These are phyloP conservation scores for Inonotus obliquus DNA, from an alignment of 1,284 basidiomycete genomes.

Conservation along the genomic window DNA sequence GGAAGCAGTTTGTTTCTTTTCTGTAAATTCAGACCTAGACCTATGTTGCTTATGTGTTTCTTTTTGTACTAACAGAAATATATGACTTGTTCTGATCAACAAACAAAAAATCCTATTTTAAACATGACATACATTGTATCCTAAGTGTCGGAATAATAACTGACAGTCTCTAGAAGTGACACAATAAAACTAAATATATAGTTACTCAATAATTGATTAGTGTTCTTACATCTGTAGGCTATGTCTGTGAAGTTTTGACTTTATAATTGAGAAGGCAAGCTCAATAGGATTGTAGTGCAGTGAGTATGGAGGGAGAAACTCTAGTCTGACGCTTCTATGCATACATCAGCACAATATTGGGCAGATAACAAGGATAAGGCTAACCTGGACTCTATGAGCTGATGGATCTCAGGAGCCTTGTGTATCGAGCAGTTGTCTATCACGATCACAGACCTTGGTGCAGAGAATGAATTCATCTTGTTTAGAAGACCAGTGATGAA, in stretches of 20 bases:
- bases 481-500: conserved; percentile 30
- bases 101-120: too few relatives aligned
- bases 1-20: too few relatives aligned
- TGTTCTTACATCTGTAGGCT: neutral
- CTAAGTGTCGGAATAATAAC: neutral
- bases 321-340: too few relatives aligned
- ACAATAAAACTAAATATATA: neutral
- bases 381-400: neutral
- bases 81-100: too few relatives aligned
- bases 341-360: too few relatives aligned
- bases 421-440: neutral
- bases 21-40: too few relatives aligned
- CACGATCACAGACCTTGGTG: conserved; percentile 13
- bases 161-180: neutral
- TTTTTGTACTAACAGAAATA: too few relatives aligned
- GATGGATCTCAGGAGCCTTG: neutral
- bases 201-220: too few relatives aligned
- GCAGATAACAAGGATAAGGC: too few relatives aligned
- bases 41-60: too few relatives aligned
- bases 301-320: too few relatives aligned
- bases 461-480: conserved; percentile 27
- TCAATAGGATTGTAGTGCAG: conserved; percentile 24
- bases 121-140: neutral
- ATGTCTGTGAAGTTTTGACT: neutral
- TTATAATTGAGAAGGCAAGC: conserved; percentile 18